Evolutionary conservation across 1,139 yeast species (phyloP), one percentile per base, ranked within the genome.

Genomic region (Candida neerlandica): DNA sequence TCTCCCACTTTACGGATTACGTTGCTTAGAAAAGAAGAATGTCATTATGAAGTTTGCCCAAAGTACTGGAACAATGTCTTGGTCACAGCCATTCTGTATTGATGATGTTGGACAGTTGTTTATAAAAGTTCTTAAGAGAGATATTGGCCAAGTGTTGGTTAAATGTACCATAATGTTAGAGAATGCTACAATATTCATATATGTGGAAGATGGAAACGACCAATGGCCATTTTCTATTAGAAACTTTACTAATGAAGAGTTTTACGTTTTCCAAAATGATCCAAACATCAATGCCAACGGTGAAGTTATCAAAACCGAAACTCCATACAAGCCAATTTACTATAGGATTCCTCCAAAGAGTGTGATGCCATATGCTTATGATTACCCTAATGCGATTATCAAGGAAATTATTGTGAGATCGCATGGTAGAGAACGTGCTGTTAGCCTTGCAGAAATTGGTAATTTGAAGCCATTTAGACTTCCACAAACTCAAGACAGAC

Each of bases 311-410:
- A 71, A 74, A 56, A 54, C 74, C 60, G 70, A 75, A 50, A 73
- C 69, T 5, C 73, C 72, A n/a, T 88, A 84, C 63, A 84, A 84
- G 55, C 95, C 95, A 2, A 77, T 90, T 21, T 84, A 79, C 60
- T 94, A 92, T 63, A 80, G 82, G 51, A 78, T 92, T 21, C 98
- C 97, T 0, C 84, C 96, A 1, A 85, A 83, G 63, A 89, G 97
- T 71, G 96, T 90, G 1, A 95, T 95, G 99, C 97, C 98, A 0
- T 95, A 94, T 66, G 91, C 99, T 0, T 95, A 97, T 90, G 99
- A 95, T 64, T 94, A 82, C 67, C 99, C 99, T 0, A 90, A 96
- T 49, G 97, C 97, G 0, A 74, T 83, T 11, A 80, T 87, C 43
- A 92, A 91, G 64, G 97, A 92, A 61, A 69, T 95, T 33, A 78